A percentile compares a stretch with the other conserved stretches of the same genome.
These are phyloP conservation scores for Tagetes patula DNA, from an alignment of 129 eudicot genomes.

Conservation along the genomic window DNA sequence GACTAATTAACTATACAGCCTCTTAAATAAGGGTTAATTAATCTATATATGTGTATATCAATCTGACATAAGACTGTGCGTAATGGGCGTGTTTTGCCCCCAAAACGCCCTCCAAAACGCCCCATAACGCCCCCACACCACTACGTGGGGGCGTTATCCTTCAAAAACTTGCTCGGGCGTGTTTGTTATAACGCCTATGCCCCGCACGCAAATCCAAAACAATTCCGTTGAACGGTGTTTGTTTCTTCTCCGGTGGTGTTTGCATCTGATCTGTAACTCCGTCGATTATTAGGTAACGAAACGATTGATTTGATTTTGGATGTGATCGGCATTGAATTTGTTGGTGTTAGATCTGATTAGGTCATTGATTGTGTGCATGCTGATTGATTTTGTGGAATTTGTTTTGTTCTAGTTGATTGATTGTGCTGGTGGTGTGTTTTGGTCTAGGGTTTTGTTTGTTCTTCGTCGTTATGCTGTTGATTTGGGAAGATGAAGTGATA, in stretches of 20 bases:
- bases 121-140: too few relatives aligned
- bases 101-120: too few relatives aligned
- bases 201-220: too few relatives aligned
- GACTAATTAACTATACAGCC: constrained; percentile 10
- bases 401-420: not conserved
- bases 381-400: constrained; percentile 1
- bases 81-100: too few relatives aligned
- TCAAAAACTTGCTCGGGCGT: too few relatives aligned
- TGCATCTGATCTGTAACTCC: not conserved
- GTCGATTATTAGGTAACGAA: constrained; percentile 29
- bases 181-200: too few relatives aligned
- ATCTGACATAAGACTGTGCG: too few relatives aligned
- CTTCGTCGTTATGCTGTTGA: constrained; percentile 3
- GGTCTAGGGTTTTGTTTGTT: not conserved
- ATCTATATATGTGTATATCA: too few relatives aligned
- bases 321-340: not conserved
- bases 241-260: not conserved
- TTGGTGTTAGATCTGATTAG: constrained; percentile 12
- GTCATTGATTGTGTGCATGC: constrained; percentile 20
- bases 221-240: too few relatives aligned
- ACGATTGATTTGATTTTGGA: not conserved
- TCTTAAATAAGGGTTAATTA: too few relatives aligned
- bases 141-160: too few relatives aligned
- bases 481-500: constrained; percentile 5
- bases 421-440: not conserved